These are phyloP conservation scores for Ceratocystis ficicola DNA, from an alignment of 2,329 filamentous ascomycete genomes.

Conservation along the genomic window DNA sequence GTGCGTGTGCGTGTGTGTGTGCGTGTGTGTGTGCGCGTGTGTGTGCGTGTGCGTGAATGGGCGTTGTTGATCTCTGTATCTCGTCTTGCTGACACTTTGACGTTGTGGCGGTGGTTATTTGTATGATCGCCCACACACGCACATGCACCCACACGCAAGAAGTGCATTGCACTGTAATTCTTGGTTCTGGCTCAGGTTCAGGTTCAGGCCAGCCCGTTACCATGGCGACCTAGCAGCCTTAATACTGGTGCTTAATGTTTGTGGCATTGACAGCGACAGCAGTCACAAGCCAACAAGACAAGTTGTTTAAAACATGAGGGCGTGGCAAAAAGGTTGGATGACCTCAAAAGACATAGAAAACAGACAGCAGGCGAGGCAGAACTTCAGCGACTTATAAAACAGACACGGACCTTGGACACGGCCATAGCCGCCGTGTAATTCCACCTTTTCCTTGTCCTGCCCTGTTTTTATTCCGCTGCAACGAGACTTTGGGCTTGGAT, in stretches of 20 bases:
- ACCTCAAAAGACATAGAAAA: background rate
- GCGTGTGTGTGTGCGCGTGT: background rate
- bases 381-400: background rate
- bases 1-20: no score
- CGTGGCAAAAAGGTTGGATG: background rate
- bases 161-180: background rate
- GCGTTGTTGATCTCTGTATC: background rate
- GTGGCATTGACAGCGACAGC: background rate
- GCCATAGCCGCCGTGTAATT: background rate
- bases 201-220: background rate
- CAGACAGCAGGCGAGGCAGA: background rate
- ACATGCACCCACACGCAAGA: background rate
- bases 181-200: background rate
- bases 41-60: background rate
- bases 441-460: background rate
- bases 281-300: background rate
- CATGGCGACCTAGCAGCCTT: background rate
- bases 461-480: background rate
- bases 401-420: background rate
- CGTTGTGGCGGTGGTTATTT: background rate
- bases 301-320: background rate
- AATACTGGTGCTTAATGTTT: background rate
- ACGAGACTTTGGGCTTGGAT: background rate
- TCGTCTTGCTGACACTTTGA: background rate
- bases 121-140: slow-evolving; percentile 5